These are phyloP conservation scores for Podila clonocystis DNA, from an alignment of 192 early-diverging fungal species.

Conservation along the genomic window DNA sequence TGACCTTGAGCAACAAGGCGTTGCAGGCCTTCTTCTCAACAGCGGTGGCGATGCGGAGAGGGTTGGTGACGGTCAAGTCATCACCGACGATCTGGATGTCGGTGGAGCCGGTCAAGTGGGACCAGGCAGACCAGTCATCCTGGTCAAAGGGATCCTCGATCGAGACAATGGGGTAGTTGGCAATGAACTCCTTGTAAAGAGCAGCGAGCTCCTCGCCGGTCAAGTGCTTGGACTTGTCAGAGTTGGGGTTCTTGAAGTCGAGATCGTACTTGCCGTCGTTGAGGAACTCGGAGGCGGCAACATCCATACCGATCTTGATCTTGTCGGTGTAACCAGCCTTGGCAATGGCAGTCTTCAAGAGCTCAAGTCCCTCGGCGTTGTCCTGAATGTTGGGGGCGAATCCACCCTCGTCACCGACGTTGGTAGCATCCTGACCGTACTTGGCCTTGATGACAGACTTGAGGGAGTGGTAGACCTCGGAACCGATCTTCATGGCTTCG, in stretches of 20 bases:
- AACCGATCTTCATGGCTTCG: slow-evolving; percentile 98
- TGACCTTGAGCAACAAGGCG: slow-evolving; percentile 96
- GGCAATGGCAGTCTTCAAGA: slow-evolving; percentile 89
- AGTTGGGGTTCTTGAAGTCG: slow-evolving; percentile 95
- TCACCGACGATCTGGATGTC: slow-evolving; percentile 96
- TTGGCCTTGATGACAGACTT: slow-evolving; percentile 99
- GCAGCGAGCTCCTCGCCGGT: slow-evolving; percentile 82
- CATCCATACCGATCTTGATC: slow-evolving; percentile 97
- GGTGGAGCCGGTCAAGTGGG: slow-evolving; percentile 69
- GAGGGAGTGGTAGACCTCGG: slow-evolving; percentile 96
- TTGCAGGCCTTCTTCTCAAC: slow-evolving; percentile 96
- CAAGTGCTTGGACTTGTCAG: slow-evolving; percentile 78
- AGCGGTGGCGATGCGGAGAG: slow-evolving; percentile 86
- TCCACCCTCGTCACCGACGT: slow-evolving; percentile 99
- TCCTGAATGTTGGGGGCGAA: slow-evolving; percentile 99
- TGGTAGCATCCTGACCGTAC: slow-evolving; percentile 99
- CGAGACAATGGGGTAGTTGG: slow-evolving; percentile 91
- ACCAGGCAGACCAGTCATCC: slow-evolving; percentile 97
- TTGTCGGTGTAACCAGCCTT: slow-evolving; percentile 97
- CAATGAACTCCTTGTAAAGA: slow-evolving; percentile 85
- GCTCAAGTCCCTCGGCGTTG: slow-evolving; percentile 94
- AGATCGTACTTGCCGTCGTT: slow-evolving; percentile 97
- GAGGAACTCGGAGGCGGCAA: slow-evolving; percentile 99
- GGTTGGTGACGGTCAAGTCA: slow-evolving; percentile 99
- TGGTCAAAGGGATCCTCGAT: slow-evolving; percentile 99